These are phyloP conservation scores for Xanthoceras sorbifolium DNA, from an alignment of 345 rosid species.

Conservation along the genomic window DNA sequence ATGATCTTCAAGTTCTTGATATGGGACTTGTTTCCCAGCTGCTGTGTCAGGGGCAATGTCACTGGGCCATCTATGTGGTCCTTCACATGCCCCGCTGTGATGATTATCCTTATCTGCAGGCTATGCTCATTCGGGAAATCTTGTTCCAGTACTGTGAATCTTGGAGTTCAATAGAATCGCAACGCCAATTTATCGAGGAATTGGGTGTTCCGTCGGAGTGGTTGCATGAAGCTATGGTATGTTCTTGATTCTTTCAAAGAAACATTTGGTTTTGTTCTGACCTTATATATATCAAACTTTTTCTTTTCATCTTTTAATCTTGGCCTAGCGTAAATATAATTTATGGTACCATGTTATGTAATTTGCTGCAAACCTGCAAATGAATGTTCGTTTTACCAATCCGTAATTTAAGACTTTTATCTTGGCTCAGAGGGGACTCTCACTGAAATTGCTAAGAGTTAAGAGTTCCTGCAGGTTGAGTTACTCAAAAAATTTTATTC, in stretches of 20 bases:
- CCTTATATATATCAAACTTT: conserved; percentile 11
- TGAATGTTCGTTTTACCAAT: neutral
- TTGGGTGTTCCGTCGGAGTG: conserved; percentile 78
- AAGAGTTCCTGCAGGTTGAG: neutral
- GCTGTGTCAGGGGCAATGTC: conserved; percentile 73
- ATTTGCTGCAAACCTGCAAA: neutral
- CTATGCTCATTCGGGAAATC: conserved; percentile 72
- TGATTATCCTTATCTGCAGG: conserved; percentile 83
- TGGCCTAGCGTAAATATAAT: neutral
- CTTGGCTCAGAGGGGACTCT: neutral
- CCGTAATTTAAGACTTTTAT: neutral
- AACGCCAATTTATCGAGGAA: conserved; percentile 66
- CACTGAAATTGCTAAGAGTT: neutral
- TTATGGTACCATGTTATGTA: neutral
- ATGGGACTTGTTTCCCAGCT: conserved; percentile 92
- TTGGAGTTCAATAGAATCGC: conserved; percentile 82
- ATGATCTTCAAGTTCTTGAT: conserved; percentile 87
- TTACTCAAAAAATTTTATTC: neutral
- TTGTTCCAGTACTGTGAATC: conserved; percentile 86
- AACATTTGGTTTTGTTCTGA: conserved; percentile 20
- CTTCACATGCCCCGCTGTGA: conserved; percentile 74
- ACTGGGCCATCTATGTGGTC: conserved; percentile 95
- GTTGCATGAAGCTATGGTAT: conserved; percentile 97
- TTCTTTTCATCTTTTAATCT: conserved; percentile 4
- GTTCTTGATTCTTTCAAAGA: conserved; percentile 12